phyloP scores from a whole-genome alignment of 2,329 filamentous ascomycete species.

The Ceratocystis variospora region DNA sequence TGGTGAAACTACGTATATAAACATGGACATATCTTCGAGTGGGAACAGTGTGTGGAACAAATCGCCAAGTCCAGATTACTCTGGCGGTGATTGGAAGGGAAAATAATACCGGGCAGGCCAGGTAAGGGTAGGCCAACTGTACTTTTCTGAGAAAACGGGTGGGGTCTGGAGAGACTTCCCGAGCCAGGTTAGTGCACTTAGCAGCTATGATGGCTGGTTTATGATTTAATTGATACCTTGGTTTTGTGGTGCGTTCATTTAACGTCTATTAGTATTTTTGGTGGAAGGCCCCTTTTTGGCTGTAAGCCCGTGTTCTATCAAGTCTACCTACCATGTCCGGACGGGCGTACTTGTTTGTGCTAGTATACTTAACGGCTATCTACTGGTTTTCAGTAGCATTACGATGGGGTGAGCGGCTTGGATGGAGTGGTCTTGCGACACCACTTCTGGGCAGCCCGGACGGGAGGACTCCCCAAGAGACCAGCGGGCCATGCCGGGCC shows the following conservation, averaged over 20 bases:
- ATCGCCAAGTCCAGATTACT: slow-evolving; percentile 12
- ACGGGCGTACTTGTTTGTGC: not conserved
- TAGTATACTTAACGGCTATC: no score
- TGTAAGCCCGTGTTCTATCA: not conserved
- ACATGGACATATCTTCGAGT: not conserved
- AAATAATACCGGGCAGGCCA: not conserved
- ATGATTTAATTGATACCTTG: not conserved
- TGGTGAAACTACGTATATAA: not conserved
- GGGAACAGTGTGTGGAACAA: slow-evolving; percentile 8
- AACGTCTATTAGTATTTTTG: not conserved
- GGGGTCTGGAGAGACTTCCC: not conserved
- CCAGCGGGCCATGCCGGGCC: not conserved
- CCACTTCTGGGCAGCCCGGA: not conserved
- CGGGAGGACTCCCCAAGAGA: not conserved
- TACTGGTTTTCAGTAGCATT: no score
- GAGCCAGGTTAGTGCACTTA: no score
- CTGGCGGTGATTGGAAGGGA: slow-evolving; percentile 11
- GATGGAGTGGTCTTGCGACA: not conserved
- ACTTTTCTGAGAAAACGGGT: not conserved
- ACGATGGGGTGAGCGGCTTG: no score
- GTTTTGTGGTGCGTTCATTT: not conserved
- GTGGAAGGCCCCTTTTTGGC: not conserved
- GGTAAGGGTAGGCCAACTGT: not conserved
- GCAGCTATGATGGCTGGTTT: not conserved
- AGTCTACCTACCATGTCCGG: not conserved